Evolutionary conservation across 495 filamentous ascomycete genomes (phyloP).

Genomic region (Hypoxylon subgilvum): DNA sequence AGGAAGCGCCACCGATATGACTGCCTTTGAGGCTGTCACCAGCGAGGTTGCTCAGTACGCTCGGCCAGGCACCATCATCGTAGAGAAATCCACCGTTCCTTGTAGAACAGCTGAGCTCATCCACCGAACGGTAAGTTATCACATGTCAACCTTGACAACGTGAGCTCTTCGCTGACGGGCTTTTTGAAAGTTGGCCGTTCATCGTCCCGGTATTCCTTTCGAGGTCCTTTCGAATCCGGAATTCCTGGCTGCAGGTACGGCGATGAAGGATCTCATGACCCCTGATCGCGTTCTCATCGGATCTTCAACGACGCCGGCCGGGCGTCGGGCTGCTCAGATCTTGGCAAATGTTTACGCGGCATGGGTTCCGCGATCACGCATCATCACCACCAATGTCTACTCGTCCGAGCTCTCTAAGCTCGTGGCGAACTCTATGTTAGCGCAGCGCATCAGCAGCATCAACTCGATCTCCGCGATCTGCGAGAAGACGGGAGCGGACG

Average conservation of each 20-base stretch:
- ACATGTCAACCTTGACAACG: background rate
- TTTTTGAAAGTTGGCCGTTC: conserved; percentile 46
- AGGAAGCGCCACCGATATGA: conserved; percentile 74
- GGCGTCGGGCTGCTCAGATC: conserved; percentile 64
- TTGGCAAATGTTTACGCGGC: conserved; percentile 70
- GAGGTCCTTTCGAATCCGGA: conserved; percentile 86
- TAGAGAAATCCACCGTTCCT: conserved; percentile 86
- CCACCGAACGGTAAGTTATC: conserved; percentile 63
- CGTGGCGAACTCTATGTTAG: conserved; percentile 80
- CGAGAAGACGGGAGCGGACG: conserved; percentile 76
- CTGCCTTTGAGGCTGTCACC: conserved; percentile 72
- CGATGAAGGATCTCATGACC: conserved; percentile 70
- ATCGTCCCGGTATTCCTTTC: conserved; percentile 67
- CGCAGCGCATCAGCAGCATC: conserved; percentile 82
- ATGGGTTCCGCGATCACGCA: conserved; percentile 71
- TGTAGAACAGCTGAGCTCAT: conserved; percentile 77
- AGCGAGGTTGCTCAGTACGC: conserved; percentile 70
- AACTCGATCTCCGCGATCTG: conserved; percentile 83
- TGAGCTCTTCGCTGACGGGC: conserved; percentile 1
- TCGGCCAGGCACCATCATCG: conserved; percentile 71
- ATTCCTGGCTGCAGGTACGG: conserved; percentile 80
- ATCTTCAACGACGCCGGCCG: conserved; percentile 61
- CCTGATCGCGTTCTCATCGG: conserved; percentile 83
- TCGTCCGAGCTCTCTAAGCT: conserved; percentile 83
- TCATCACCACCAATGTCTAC: conserved; percentile 77